A percentile compares a stretch with the other conserved stretches of the same genome.
phyloP scores from a whole-genome alignment of 225 moss, liverwort and hornwort species.

The Ulota crispa region DNA sequence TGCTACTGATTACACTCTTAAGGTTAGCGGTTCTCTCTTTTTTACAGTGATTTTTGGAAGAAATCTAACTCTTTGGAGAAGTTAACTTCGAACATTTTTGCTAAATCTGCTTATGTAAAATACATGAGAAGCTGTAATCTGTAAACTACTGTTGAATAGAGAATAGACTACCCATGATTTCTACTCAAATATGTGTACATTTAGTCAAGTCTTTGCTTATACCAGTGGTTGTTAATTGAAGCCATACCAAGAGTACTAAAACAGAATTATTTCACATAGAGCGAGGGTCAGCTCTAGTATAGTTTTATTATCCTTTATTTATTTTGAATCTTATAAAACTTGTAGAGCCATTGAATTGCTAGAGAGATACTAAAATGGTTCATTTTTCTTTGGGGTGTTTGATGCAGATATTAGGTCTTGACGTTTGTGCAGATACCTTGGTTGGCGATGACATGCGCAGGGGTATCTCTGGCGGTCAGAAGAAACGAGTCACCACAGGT shows the following conservation, averaged over 20 bases:
- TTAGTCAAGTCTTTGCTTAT: neutral
- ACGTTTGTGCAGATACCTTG: constrained; percentile 60
- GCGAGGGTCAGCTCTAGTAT: neutral
- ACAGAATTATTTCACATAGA: neutral
- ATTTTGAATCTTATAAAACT: neutral
- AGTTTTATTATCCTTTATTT: neutral
- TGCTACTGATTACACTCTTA: constrained; percentile 62
- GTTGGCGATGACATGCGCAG: constrained; percentile 58
- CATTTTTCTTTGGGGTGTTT: neutral
- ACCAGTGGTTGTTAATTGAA: neutral
- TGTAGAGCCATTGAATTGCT: neutral
- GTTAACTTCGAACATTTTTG: neutral
- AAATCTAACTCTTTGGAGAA: neutral
- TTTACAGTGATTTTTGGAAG: neutral
- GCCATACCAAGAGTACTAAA: neutral
- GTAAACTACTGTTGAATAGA: neutral
- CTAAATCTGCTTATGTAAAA: no score
- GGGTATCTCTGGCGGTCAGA: constrained; percentile 61
- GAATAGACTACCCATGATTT: neutral
- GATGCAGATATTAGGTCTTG: constrained; percentile 57
- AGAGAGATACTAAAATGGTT: neutral
- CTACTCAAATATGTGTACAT: neutral
- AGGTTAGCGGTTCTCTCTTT: constrained; percentile 25
- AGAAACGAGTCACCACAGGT: constrained; percentile 65
- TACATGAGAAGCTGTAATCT: neutral